Conservation (phyloP, 805 yeast species). For the Yarrowia sp. region DNA sequence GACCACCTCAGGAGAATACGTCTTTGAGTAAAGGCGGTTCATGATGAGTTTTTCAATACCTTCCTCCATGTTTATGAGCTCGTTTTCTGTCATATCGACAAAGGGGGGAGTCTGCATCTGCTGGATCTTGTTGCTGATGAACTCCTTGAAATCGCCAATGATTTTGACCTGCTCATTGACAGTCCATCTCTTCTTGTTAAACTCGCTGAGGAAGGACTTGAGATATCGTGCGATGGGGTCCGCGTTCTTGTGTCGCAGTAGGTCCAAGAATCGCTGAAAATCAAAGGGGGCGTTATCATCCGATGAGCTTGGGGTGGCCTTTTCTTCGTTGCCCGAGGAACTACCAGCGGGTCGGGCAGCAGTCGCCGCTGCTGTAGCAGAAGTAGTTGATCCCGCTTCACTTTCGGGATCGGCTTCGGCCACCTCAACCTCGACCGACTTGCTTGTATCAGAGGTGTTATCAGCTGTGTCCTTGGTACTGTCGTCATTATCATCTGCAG, state of each 20-base stretch:
- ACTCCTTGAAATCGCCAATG: conserved; percentile 68
- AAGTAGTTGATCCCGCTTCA: not conserved
- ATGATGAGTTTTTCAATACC: conserved; percentile 90
- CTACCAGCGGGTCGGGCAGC: not conserved
- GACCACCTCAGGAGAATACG: conserved; percentile 75
- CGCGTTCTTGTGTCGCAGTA: conserved; percentile 69
- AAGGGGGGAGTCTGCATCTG: conserved; percentile 69
- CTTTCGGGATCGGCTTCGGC: not conserved
- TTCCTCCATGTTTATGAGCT: conserved; percentile 70
- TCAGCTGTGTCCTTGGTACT: not conserved
- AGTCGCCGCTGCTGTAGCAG: not conserved
- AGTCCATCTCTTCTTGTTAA: conserved; percentile 64
- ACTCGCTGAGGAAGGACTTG: conserved; percentile 77
- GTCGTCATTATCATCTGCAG: not conserved
- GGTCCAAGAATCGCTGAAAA: conserved; percentile 73
- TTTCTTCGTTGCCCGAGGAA: not conserved
- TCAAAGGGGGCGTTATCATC: conserved; percentile 42
- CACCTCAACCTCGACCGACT: not conserved
- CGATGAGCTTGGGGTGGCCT: not conserved
- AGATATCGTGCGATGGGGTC: conserved; percentile 86
- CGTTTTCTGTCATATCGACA: conserved; percentile 55
- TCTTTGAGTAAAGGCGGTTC: conserved; percentile 74
- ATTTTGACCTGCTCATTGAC: conserved; percentile 75
- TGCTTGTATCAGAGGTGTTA: not conserved
- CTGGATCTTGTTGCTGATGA: conserved; percentile 55